phyloP scores from a whole-genome alignment of 441 rosid genomes.

The Isatis lusitanica region DNA sequence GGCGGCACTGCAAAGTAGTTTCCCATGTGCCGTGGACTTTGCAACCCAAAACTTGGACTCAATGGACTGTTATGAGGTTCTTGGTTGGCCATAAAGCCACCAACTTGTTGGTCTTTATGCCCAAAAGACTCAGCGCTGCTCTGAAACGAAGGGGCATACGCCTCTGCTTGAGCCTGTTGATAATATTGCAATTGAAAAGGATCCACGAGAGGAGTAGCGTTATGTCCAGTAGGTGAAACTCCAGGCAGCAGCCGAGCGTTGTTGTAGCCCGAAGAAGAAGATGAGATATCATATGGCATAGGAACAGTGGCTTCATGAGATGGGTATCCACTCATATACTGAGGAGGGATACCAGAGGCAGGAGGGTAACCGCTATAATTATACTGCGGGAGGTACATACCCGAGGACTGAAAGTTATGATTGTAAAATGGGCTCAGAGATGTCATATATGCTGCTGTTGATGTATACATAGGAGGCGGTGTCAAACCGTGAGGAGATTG shows the following conservation, averaged over 20 bases:
- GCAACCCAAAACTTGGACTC: constrained; percentile 50
- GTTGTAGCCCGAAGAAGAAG: constrained; percentile 50
- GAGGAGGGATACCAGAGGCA: constrained; percentile 43
- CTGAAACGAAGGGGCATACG: constrained; percentile 48
- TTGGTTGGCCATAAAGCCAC: constrained; percentile 48
- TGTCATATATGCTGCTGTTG: constrained; percentile 59
- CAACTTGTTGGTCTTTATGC: constrained; percentile 41
- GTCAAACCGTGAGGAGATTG: constrained; percentile 53
- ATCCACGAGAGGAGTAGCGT: constrained; percentile 51
- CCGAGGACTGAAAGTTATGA: constrained; percentile 60
- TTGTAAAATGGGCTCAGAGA: constrained; percentile 57
- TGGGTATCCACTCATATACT: constrained; percentile 59
- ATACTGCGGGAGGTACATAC: constrained; percentile 60
- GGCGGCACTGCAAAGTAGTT: constrained; percentile 53
- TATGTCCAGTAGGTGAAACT: constrained; percentile 48
- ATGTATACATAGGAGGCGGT: constrained; percentile 51
- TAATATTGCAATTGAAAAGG: constrained; percentile 59
- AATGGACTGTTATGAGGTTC: constrained; percentile 45
- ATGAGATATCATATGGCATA: constrained; percentile 52
- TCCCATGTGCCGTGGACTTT: constrained; percentile 54
- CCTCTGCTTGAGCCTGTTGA: constrained; percentile 54
- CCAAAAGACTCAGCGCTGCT: constrained; percentile 50
- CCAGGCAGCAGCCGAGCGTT: constrained; percentile 45
- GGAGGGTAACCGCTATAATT: constrained; percentile 52
- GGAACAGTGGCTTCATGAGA: constrained; percentile 52